Base-by-base conservation (phyloP, 208 protist species). In the Entamoeba nuttalli region DNA sequence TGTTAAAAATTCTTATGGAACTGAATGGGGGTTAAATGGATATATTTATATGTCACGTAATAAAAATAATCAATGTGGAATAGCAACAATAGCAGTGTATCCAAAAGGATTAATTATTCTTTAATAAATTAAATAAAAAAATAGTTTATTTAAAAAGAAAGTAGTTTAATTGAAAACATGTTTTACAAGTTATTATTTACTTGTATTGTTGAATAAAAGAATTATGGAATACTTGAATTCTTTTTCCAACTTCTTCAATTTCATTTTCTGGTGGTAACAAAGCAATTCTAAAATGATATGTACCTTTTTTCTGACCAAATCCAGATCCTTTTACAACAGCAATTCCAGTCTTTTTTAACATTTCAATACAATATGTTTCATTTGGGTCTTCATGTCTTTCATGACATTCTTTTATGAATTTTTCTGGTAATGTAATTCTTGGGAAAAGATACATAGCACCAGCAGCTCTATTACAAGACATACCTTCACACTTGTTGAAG, bases 361-460 rank as follows among this genome's bases (percentile, higher is more conserved):
- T 96, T 96, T 98, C 94, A 95, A 99, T 96, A 84, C 98, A 98
- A 97, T 99, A 99, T 84, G 98, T 98, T 51, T 97, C 96, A 96
- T 99, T 99, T 30, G 99, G 97, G 4, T 96, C 95, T 41, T 98
- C 97, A 95, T 96, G 95, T 25, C 96, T 96, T 21, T 44, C 53
- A 94, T 98, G 96, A 93, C 98, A 97, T 2, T 97, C 97, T 94
- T 96, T 95, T 3, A 97, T 96, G 71, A 98, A 98, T 94, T 97
- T 97, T 15, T 51, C 51, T 30, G 98, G 98, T 14, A 99, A 95
- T 51, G 51, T 94, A 73, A 99, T 97, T 11, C 62, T 95, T 51
- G 99, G 98, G 97, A 99, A 99, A 7, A 98, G 98, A 97, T 99
- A 99, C 98, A 99, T 99, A 30, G 99, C 98, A 51, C 98, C 98